Evolutionary conservation across 2,329 filamentous ascomycete genomes (phyloP).

Genomic region (Tolypocladium ophioglossoides): DNA sequence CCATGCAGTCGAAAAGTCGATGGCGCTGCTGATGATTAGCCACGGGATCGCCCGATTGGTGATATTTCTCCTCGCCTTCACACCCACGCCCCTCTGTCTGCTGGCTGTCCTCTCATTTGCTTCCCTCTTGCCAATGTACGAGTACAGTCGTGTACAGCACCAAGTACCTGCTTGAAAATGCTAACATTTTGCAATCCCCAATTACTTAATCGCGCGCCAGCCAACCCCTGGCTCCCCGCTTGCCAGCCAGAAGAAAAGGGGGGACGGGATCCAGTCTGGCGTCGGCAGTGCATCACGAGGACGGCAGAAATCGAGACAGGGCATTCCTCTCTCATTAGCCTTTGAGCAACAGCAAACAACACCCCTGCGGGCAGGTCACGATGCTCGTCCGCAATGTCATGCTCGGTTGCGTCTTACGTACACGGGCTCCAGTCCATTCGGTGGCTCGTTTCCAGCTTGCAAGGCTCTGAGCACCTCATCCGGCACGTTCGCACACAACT

Average conservation of each 20-base stretch:
- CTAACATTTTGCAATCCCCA: neutral
- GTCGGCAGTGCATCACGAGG: slow-evolving; percentile 17
- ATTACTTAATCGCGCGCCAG: slow-evolving; percentile 2
- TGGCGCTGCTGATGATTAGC: neutral
- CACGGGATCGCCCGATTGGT: neutral
- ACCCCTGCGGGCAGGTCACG: slow-evolving; percentile 2
- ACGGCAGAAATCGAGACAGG: slow-evolving; percentile 10
- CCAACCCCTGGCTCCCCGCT: neutral
- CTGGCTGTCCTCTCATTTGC: neutral
- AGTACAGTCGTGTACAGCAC: neutral
- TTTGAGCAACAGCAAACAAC: neutral
- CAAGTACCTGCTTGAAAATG: neutral
- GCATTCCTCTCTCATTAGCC: neutral
- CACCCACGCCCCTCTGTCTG: neutral
- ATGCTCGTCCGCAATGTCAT: neutral
- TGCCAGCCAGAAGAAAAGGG: slow-evolving; percentile 1
- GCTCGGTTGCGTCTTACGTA: slow-evolving; percentile 1
- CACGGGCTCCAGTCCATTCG: neutral
- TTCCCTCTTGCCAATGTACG: neutral
- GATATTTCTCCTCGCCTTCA: neutral
- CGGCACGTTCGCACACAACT: neutral
- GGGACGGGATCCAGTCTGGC: slow-evolving; percentile 2
- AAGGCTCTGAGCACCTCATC: neutral
- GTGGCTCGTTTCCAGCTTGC: neutral
- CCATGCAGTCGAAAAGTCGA: neutral